Evolutionary conservation across 495 filamentous ascomycete species (phyloP).

Genomic region (Penicillium angulare): DNA sequence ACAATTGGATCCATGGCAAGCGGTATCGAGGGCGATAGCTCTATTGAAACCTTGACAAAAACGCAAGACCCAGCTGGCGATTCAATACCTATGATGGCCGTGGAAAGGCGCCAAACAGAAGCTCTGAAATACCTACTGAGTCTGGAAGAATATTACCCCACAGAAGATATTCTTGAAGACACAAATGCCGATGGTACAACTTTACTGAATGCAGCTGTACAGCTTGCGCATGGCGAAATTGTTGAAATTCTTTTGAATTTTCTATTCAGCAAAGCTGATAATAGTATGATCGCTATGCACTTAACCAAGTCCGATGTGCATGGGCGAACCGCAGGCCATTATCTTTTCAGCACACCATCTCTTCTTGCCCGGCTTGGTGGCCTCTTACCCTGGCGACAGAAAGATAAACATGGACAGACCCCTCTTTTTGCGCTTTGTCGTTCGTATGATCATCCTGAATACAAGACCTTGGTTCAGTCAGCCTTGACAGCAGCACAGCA

Average conservation of each 20-base stretch:
- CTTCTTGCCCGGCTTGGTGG: conserved; percentile 72
- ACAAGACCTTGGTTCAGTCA: conserved; percentile 77
- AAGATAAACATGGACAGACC: conserved; percentile 95
- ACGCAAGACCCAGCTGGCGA: conserved; percentile 80
- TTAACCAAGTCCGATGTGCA: conserved; percentile 73
- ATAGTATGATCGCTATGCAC: conserved; percentile 59
- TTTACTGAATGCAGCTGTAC: conserved; percentile 89
- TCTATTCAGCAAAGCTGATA: conserved; percentile 52
- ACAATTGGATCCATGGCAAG: conserved; percentile 72
- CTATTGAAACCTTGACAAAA: conserved; percentile 74
- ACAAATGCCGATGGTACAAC: conserved; percentile 86
- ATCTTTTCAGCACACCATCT: conserved; percentile 88
- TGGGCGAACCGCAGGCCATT: conserved; percentile 89
- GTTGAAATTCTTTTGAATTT: conserved; percentile 74
- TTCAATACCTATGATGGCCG: conserved; percentile 94
- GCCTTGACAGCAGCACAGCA: conserved; percentile 72
- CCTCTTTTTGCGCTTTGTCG: conserved; percentile 92
- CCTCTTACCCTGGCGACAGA: conserved; percentile 81
- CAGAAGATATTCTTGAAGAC: conserved; percentile 71
- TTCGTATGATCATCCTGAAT: conserved; percentile 91
- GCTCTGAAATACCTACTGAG: conserved; percentile 76
- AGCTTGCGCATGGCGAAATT: conserved; percentile 71
- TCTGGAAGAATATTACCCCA: conserved; percentile 68
- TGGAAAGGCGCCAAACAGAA: conserved; percentile 70
- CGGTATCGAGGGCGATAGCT: conserved; percentile 79